Percentiles rank a stretch among this genome's conserved stretches.
Conservation (phyloP, 371 early-diverging fungal species). For the Mucor irregularis region DNA sequence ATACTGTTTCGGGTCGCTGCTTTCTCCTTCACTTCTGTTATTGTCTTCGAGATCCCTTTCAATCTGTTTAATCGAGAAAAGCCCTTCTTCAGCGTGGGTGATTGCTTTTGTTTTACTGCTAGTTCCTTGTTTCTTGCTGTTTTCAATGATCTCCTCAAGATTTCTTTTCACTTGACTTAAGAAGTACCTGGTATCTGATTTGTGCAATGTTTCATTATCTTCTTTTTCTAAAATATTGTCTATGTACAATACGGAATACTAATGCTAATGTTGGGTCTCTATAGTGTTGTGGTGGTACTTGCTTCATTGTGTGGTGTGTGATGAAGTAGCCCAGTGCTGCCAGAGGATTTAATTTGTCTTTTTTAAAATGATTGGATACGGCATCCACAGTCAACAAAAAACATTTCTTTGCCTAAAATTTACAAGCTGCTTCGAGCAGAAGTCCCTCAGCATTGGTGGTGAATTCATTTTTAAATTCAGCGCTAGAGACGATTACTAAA, state of each 20-base stretch:
- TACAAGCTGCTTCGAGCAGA: conserved; percentile 5
- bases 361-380: not conserved
- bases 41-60: not conserved
- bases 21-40: not conserved
- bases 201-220: not conserved
- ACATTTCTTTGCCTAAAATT: conserved; percentile 13
- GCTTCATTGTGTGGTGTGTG: not conserved
- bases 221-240: conserved; percentile 4
- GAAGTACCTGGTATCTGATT: not conserved
- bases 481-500: conserved; percentile 11
- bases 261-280: not conserved
- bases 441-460: not conserved
- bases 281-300: conserved; percentile 6
- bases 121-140: too few relatives aligned
- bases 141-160: too few relatives aligned
- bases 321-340: conserved; percentile 8
- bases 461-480: conserved; percentile 11
- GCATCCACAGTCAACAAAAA: conserved; percentile 4
- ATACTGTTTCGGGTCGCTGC: not conserved
- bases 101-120: too few relatives aligned
- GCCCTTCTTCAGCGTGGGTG: too few relatives aligned
- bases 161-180: conserved; percentile 2
- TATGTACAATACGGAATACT: not conserved
- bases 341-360: conserved; percentile 3
- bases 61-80: too few relatives aligned